A percentile compares a stretch with the other conserved stretches of the same genome.
These are phyloP conservation scores for Ophiostoma ips DNA, from an alignment of 2,329 filamentous ascomycete species.

Conservation along the genomic window DNA sequence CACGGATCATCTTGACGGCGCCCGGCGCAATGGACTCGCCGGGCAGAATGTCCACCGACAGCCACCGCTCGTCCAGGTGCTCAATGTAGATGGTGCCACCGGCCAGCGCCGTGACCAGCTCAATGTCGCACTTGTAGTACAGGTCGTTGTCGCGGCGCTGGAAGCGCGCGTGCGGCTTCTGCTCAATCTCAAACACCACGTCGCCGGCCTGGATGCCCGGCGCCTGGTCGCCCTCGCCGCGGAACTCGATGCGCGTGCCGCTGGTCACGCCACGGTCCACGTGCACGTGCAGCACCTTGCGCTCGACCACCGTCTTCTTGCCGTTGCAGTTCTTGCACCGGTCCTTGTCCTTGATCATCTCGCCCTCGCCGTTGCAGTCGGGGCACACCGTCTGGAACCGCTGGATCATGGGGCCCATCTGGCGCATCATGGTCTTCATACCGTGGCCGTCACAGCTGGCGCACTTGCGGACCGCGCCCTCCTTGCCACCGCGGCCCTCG, in stretches of 20 bases:
- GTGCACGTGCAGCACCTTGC: constrained; percentile 96
- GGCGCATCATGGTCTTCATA: constrained; percentile 99
- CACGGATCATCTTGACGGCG: constrained; percentile 82
- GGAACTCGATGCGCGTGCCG: constrained; percentile 94
- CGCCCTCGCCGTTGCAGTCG: constrained; percentile 94
- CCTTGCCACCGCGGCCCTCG: constrained; percentile 88
- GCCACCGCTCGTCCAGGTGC: constrained; percentile 94
- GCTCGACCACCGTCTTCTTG: constrained; percentile 96
- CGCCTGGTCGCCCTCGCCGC: constrained; percentile 89
- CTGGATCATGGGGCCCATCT: constrained; percentile 99
- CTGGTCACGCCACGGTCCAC: constrained; percentile 88
- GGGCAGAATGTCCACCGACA: constrained; percentile 81
- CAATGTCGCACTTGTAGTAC: constrained; percentile 89
- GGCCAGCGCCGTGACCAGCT: constrained; percentile 85
- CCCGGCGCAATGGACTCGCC: constrained; percentile 91
- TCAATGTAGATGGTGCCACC: constrained; percentile 86
- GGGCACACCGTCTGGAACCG: constrained; percentile 98
- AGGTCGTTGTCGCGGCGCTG: constrained; percentile 93
- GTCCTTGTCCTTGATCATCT: constrained; percentile 93
- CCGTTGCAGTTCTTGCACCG: constrained; percentile 91
- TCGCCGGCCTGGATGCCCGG: constrained; percentile 89
- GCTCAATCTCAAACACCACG: constrained; percentile 96
- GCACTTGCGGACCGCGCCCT: constrained; percentile 92
- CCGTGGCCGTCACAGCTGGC: constrained; percentile 80
- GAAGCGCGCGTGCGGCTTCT: constrained; percentile 95